A percentile compares a stretch with the other conserved stretches of the same genome.
Evolutionary conservation across 169 alveolate species (phyloP).

Genomic region (Cryptosporidium tyzzeri): DNA sequence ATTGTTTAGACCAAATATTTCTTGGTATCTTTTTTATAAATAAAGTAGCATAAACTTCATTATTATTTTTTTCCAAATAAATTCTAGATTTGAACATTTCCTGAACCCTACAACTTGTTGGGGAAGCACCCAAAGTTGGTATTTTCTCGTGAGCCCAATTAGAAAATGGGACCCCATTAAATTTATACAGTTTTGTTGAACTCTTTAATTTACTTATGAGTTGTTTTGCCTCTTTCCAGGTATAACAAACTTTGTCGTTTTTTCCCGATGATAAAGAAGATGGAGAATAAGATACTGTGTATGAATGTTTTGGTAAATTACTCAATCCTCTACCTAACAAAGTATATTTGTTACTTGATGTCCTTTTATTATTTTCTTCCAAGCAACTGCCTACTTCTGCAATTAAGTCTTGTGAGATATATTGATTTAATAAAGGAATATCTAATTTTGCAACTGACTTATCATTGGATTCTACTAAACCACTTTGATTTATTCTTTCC

Average conservation of each 20-base stretch:
- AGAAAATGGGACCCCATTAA: constrained; percentile 78
- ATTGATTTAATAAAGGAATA: neutral
- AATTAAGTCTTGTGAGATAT: neutral
- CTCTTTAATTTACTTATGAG: constrained; percentile 49
- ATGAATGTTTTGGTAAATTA: neutral
- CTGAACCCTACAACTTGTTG: constrained; percentile 82
- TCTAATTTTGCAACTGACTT: neutral
- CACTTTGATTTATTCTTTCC: constrained; percentile 40
- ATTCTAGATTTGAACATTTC: constrained; percentile 79
- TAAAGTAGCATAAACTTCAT: constrained; percentile 9
- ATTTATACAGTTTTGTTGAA: constrained; percentile 28
- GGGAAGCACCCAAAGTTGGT: constrained; percentile 82
- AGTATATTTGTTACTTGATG: neutral
- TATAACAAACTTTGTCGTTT: constrained; percentile 32
- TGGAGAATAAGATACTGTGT: constrained; percentile 17
- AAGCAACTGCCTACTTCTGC: neutral
- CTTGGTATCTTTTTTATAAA: constrained; percentile 83
- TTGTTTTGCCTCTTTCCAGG: constrained; percentile 68
- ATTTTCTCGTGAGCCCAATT: constrained; percentile 79
- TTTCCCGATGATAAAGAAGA: constrained; percentile 9
- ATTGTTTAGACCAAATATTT: constrained; percentile 83
- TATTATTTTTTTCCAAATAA: neutral
- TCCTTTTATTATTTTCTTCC: constrained; percentile 1
- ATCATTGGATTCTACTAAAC: neutral
- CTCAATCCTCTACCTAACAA: constrained; percentile 15